phyloP scores from a whole-genome alignment of 169 alveolate species.

The Babesia divergens region DNA sequence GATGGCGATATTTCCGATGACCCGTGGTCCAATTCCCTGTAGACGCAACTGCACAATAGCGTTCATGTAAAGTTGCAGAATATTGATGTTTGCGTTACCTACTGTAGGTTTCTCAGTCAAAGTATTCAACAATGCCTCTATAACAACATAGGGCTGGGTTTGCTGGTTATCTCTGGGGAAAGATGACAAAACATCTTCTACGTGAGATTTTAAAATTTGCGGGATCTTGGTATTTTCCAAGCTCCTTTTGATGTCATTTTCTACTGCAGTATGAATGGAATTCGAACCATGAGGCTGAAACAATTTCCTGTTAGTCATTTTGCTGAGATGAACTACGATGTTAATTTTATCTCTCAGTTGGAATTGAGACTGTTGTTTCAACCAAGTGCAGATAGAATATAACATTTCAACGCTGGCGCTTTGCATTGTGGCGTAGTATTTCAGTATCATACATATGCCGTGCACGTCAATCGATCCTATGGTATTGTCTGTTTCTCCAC shows the following conservation, averaged over 20 bases:
- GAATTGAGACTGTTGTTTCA: background rate
- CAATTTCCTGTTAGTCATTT: background rate
- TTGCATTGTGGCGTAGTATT: constrained; percentile 3
- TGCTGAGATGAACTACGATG: constrained; percentile 6
- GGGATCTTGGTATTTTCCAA: background rate
- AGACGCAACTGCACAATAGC: background rate
- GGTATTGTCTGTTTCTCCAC: background rate
- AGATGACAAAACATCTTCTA: background rate
- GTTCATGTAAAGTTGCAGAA: background rate
- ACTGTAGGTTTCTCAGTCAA: background rate
- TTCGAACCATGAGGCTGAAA: background rate
- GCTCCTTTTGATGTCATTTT: background rate
- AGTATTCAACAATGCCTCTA: background rate
- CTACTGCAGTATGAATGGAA: background rate
- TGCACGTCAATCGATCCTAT: constrained; percentile 16
- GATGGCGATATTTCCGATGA: background rate
- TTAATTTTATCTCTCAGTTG: background rate
- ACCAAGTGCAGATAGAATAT: background rate
- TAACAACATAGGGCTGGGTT: background rate
- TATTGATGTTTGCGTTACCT: background rate
- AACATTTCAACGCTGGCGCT: background rate
- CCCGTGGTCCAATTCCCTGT: background rate
- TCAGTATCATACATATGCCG: constrained; percentile 42
- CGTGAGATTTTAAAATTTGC: background rate
- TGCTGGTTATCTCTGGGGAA: background rate